Evolutionary conservation across 805 yeast genomes (phyloP), one percentile per base, ranked within the genome.

Genomic region (Yarrowia porcina): DNA sequence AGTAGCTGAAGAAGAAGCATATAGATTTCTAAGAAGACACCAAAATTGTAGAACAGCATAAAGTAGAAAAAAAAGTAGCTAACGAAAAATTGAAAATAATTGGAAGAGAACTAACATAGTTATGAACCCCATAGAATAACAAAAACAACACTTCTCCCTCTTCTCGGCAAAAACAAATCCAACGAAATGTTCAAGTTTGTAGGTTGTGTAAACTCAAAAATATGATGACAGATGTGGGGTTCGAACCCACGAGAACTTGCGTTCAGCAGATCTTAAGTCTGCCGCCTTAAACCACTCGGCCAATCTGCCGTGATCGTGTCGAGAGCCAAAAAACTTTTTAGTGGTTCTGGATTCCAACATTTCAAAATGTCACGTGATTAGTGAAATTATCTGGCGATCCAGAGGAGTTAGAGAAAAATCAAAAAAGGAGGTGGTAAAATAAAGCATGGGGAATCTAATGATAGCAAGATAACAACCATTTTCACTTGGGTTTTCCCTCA

Each of bases 201-300:
- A 25, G 28, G 18, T 18, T 23, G 13, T 28, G 17, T 18, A 36
- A 65, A 64, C 28, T 35, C 30, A 64, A 64, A 64, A 67, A 68
- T 61, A 66, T 66, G 61, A 32, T 69, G 73, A 70, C 71, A 72
- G 73, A 67, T 71, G 73, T 73, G 73, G 71, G 73, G 73, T 70
- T 70, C 73, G 73, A 70, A 70, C 73, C 71, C 73, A 72, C 73
- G 73, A 73, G 73, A 66, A 69, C 72, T 65, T 54, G 63, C 69
- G 71, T 69, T 66, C 73, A 70, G 73, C 74, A 70, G 73, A 71
- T 70, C 72, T 70, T 70, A 70, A 70, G 72, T 70, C 72, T 70
- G 73, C 72, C 72, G 73, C 72, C 72, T 70, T 70, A 68, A 67
- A 70, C 72, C 72, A 70, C 72, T 69, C 72, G 73, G 73, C 73